These are phyloP conservation scores for Clavispora santaluciae DNA, from an alignment of 805 yeast genomes.

Conservation along the genomic window DNA sequence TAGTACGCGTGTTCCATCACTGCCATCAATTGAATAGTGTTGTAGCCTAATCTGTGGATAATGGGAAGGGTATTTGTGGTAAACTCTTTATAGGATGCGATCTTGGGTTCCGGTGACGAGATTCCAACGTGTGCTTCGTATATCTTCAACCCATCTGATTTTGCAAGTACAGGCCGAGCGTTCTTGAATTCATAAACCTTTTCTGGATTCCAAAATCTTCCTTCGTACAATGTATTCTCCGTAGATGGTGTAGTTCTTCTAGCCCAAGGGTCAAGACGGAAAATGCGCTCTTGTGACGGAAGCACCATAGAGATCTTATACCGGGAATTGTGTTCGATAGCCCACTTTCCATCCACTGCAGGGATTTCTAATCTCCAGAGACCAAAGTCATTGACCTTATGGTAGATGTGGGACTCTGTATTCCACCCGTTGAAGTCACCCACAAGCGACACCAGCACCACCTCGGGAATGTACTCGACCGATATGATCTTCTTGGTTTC, in stretches of 20 bases:
- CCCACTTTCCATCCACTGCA: conserved; percentile 49
- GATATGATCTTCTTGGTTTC: conserved; percentile 52
- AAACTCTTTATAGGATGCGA: conserved; percentile 84
- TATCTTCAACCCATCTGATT: conserved; percentile 52
- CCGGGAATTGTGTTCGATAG: conserved; percentile 77
- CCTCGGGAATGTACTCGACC: conserved; percentile 91
- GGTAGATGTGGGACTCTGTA: conserved; percentile 49
- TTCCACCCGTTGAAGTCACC: conserved; percentile 94
- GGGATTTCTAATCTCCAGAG: conserved; percentile 62
- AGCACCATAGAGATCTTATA: conserved; percentile 65
- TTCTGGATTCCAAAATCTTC: conserved; percentile 87
- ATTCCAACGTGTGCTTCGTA: conserved; percentile 97
- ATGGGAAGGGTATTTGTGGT: conserved; percentile 77
- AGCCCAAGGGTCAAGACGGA: conserved; percentile 88
- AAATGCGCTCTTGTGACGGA: conserved; percentile 66
- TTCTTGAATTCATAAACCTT: conserved; percentile 53
- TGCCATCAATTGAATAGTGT: conserved; percentile 94
- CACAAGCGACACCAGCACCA: conserved; percentile 64
- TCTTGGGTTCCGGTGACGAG: conserved; percentile 80
- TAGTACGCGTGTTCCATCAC: conserved; percentile 98
- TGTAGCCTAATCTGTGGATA: conserved; percentile 80
- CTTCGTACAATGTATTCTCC: conserved; percentile 62
- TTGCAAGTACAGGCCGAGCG: conserved; percentile 51
- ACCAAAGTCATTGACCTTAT: conserved; percentile 58
- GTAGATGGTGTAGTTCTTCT: conserved; percentile 71